These are phyloP conservation scores for Astrothelium subdiscretum DNA, from an alignment of 495 filamentous ascomycete species.

Conservation along the genomic window DNA sequence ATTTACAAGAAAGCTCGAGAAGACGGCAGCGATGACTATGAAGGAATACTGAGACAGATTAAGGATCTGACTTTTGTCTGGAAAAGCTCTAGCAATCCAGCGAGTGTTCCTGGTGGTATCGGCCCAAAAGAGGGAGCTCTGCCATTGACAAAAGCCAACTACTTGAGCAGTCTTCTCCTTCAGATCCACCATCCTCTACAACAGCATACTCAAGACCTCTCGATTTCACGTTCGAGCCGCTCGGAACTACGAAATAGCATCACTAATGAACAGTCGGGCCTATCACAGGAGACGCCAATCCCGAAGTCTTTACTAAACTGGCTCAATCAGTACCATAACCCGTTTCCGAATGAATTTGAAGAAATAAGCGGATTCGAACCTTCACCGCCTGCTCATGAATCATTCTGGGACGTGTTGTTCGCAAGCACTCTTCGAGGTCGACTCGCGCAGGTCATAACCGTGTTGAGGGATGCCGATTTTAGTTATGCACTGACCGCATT, in stretches of 20 bases:
- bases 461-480: conserved; percentile 65
- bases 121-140: conserved; percentile 32
- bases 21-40: conserved; percentile 20
- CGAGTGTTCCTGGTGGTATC: not conserved
- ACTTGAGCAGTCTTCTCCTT: conserved; percentile 57
- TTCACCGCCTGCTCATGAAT: conserved; percentile 56
- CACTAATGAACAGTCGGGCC: conserved; percentile 13
- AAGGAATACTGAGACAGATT: conserved; percentile 21
- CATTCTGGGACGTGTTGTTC: conserved; percentile 73
- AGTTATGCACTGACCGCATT: conserved; percentile 49
- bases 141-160: conserved; percentile 58
- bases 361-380: conserved; percentile 49
- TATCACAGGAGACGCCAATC: conserved; percentile 34
- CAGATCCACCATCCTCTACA: conserved; percentile 58
- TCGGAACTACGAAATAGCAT: not conserved
- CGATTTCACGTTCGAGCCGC: conserved; percentile 10
- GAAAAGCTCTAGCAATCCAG: not conserved
- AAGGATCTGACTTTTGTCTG: conserved; percentile 14
- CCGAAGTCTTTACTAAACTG: conserved; percentile 69
- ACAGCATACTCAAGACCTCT: conserved; percentile 21
- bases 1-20: conserved; percentile 41
- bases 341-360: conserved; percentile 46
- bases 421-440: conserved; percentile 57
- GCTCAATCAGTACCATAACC: conserved; percentile 57
- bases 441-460: conserved; percentile 45